Evolutionary conservation across 345 rosid genomes (phyloP).

Genomic region (Cardamine chenopodiifolia): DNA sequence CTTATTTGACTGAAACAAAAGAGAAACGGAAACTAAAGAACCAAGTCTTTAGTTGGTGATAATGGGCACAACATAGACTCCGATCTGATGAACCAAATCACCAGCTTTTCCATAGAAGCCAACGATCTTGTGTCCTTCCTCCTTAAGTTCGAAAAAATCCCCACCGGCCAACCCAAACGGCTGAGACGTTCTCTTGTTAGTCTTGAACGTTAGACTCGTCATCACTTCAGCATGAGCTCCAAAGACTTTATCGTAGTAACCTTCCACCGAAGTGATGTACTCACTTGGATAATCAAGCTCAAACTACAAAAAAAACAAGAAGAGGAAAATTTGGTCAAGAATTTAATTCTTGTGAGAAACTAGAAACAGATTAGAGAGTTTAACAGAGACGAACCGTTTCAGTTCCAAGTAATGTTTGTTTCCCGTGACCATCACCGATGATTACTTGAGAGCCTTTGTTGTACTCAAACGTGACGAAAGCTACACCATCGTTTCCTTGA

Average conservation of each 20-base stretch:
- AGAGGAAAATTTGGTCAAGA: neutral
- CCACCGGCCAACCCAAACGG: conserved; percentile 22
- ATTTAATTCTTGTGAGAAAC: neutral
- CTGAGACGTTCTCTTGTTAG: conserved; percentile 27
- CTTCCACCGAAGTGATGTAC: conserved; percentile 23
- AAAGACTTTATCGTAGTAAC: conserved; percentile 11
- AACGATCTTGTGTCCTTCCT: conserved; percentile 25
- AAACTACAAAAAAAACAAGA: neutral
- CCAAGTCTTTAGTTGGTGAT: neutral
- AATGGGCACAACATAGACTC: conserved; percentile 27
- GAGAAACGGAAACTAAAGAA: neutral
- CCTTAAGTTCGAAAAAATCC: neutral
- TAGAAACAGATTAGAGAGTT: neutral
- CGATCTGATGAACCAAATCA: conserved; percentile 21
- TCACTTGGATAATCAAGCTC: conserved; percentile 26
- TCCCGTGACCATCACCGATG: conserved; percentile 13
- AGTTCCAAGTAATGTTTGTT: conserved; percentile 7
- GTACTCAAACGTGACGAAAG: conserved; percentile 23
- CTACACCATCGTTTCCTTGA: conserved; percentile 20
- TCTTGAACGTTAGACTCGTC: conserved; percentile 24
- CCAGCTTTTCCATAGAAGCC: conserved; percentile 35
- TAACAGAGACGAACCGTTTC: neutral
- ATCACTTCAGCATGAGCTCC: conserved; percentile 3
- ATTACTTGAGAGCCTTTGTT: conserved; percentile 15
- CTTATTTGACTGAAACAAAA: neutral